Conservation (phyloP, 2,329 filamentous ascomycete genomes). For the Epicoccum nigrum region DNA sequence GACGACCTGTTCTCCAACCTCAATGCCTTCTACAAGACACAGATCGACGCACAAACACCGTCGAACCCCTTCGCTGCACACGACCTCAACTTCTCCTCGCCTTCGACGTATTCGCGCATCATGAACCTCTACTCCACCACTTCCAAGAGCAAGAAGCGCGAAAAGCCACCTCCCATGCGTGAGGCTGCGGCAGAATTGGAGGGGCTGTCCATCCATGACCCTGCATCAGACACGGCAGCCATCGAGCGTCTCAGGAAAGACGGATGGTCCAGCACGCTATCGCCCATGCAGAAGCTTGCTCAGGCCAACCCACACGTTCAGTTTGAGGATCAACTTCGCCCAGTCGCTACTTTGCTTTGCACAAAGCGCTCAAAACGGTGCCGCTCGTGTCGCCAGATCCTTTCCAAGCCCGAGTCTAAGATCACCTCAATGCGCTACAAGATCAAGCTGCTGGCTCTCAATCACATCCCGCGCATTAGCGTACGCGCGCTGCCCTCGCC, state of each 20-base stretch:
- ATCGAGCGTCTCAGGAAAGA: conserved; percentile 63
- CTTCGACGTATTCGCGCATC: conserved; percentile 81
- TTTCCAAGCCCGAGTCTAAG: conserved; percentile 92
- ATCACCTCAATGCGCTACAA: conserved; percentile 87
- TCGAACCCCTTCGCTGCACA: conserved; percentile 52
- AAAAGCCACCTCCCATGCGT: conserved; percentile 76
- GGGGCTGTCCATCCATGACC: conserved; percentile 68
- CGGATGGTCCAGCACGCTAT: conserved; percentile 70
- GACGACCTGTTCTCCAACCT: conserved; percentile 77
- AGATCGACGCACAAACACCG: conserved; percentile 65
- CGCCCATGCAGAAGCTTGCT: conserved; percentile 58
- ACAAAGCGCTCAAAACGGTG: conserved; percentile 96
- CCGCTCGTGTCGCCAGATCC: conserved; percentile 89
- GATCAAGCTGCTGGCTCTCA: conserved; percentile 83
- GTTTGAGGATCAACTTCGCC: conserved; percentile 77
- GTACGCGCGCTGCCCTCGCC: conserved; percentile 66
- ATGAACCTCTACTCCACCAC: conserved; percentile 81
- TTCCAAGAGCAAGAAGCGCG: conserved; percentile 62
- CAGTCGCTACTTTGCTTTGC: conserved; percentile 79
- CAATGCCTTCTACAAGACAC: conserved; percentile 79
- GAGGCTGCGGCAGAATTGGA: conserved; percentile 75
- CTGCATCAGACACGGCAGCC: conserved; percentile 64
- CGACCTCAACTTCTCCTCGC: conserved; percentile 70
- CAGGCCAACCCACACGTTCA: conserved; percentile 59
- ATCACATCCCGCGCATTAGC: conserved; percentile 83